Conservation (phyloP, 2,329 filamentous ascomycete genomes). For the Diaporthe amygdali region DNA sequence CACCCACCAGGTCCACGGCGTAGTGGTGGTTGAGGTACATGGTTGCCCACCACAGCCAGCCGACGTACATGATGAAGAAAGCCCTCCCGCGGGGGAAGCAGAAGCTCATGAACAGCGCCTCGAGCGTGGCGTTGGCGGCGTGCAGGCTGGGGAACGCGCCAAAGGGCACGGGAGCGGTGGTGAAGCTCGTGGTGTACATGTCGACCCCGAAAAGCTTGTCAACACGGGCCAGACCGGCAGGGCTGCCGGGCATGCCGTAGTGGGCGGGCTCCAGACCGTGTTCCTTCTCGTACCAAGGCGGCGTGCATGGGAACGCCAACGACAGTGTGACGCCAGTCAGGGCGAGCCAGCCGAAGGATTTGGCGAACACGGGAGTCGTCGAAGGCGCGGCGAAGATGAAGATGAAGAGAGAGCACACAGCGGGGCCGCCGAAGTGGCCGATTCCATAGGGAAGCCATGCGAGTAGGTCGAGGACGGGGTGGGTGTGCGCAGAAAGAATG, state of each 20-base stretch:
- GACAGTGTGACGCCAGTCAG: slow-evolving; percentile 87
- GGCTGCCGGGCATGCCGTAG: slow-evolving; percentile 88
- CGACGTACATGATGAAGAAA: slow-evolving; percentile 81
- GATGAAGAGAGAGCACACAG: slow-evolving; percentile 77
- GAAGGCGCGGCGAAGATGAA: slow-evolving; percentile 90
- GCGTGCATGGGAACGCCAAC: slow-evolving; percentile 89
- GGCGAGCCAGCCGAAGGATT: slow-evolving; percentile 92
- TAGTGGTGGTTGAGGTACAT: slow-evolving; percentile 99
- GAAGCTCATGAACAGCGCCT: slow-evolving; percentile 91
- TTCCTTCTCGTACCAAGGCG: slow-evolving; percentile 95
- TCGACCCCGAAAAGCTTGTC: slow-evolving; percentile 91
- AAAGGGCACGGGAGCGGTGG: slow-evolving; percentile 87
- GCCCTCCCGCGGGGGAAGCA: slow-evolving; percentile 84
- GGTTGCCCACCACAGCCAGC: slow-evolving; percentile 98
- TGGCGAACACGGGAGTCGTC: slow-evolving; percentile 82
- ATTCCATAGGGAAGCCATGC: slow-evolving; percentile 95
- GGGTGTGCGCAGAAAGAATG: slow-evolving; percentile 89
- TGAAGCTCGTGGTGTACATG: slow-evolving; percentile 92
- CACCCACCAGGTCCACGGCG: slow-evolving; percentile 87
- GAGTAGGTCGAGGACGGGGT: slow-evolving; percentile 81
- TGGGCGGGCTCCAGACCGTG: slow-evolving; percentile 90
- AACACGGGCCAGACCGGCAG: slow-evolving; percentile 86
- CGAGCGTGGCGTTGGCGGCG: slow-evolving; percentile 85
- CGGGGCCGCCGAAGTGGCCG: slow-evolving; percentile 86
- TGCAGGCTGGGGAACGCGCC: slow-evolving; percentile 95